Base-by-base conservation (phyloP, 257 asterid species). In the Osmanthus fragrans region DNA sequence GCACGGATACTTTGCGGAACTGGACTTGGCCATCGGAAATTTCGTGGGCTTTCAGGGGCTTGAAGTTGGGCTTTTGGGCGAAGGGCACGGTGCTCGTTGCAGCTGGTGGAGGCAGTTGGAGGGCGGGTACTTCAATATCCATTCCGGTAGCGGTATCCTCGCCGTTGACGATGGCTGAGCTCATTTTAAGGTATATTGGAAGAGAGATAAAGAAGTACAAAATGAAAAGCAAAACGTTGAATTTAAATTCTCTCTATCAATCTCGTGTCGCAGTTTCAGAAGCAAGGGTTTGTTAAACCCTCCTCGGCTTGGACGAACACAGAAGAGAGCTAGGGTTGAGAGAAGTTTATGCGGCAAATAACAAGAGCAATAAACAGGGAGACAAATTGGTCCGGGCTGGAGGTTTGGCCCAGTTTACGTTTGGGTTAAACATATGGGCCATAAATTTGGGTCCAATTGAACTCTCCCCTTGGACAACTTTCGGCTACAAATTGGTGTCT, bases 31-130 rank as follows among this genome's bases (percentile, higher is more conserved):
- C 94, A 60, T 83, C 88, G 81, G 96, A 85, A 72, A 94, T 87
- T 80, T 94, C 98, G 70, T 87, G 92, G 2, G 97, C 97, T 71
- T 86, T 89, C 36, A 92, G 83, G 15, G 97, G 97, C 36, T 83
- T 79, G 78, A 94, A 94, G 58, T 80, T 86, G 12, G 97, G 97
- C 30, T 92, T 94, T 29, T 74, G 77, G 13, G 86, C 75, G 88
- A 86, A 88, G 45, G 7, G 85, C 12, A 83, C 84, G 79, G 18
- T 30, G 21, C 30, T 63, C 19, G 82, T 13, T 75, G 71, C 66
- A 19, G 66, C 45, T 4, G 70, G 71, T 27, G 47, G 80, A 13
- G 65, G 32, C 69, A 13, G 80, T 47, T 3, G 84, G 19, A 63
- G 15, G 27, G 76, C 10, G 1, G 64, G 19, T 7, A 77, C 39